Evolutionary conservation across 73 alveolate genomes (phyloP).

Genomic region (Tetrahymena elliotti): DNA sequence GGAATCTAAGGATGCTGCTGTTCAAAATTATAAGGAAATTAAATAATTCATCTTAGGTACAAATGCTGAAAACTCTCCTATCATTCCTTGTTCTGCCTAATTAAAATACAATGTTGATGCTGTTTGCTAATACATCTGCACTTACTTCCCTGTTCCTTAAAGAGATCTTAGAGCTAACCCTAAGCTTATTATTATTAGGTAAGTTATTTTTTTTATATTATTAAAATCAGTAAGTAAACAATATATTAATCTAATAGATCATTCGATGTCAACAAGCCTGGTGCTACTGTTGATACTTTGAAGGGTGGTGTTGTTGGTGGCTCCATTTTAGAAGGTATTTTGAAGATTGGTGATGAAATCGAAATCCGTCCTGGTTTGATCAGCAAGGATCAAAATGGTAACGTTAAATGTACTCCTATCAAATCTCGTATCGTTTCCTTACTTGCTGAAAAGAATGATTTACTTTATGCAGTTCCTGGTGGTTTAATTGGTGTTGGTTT

Average conservation of each 20-base stretch:
- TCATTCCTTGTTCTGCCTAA: slow-evolving; percentile 94
- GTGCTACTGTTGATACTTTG: slow-evolving; percentile 84
- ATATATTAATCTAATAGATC: slow-evolving; percentile 63
- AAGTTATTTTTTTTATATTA: not conserved
- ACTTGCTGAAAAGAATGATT: slow-evolving; percentile 93
- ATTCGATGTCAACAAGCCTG: slow-evolving; percentile 99
- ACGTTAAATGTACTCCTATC: slow-evolving; percentile 66
- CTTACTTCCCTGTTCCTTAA: slow-evolving; percentile 91
- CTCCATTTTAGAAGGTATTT: slow-evolving; percentile 90
- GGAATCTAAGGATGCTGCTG: slow-evolving; percentile 66
- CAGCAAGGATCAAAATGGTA: slow-evolving; percentile 63
- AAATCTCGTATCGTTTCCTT: slow-evolving; percentile 71
- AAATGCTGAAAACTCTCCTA: slow-evolving; percentile 95
- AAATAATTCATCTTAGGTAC: slow-evolving; percentile 93
- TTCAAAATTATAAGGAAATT: slow-evolving; percentile 86
- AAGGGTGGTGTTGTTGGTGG: slow-evolving; percentile 99
- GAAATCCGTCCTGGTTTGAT: slow-evolving; percentile 98
- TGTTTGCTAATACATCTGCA: slow-evolving; percentile 85
- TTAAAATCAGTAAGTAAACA: not conserved
- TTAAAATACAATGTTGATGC: slow-evolving; percentile 91
- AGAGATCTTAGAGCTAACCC: slow-evolving; percentile 96
- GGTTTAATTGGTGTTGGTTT: slow-evolving; percentile 99
- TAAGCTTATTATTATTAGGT: slow-evolving; percentile 53
- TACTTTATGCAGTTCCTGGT: slow-evolving; percentile 99
- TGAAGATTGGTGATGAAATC: slow-evolving; percentile 91